These are phyloP conservation scores for Pseudogymnoascus sp. DNA, from an alignment of 2,329 filamentous ascomycete genomes.

Conservation along the genomic window DNA sequence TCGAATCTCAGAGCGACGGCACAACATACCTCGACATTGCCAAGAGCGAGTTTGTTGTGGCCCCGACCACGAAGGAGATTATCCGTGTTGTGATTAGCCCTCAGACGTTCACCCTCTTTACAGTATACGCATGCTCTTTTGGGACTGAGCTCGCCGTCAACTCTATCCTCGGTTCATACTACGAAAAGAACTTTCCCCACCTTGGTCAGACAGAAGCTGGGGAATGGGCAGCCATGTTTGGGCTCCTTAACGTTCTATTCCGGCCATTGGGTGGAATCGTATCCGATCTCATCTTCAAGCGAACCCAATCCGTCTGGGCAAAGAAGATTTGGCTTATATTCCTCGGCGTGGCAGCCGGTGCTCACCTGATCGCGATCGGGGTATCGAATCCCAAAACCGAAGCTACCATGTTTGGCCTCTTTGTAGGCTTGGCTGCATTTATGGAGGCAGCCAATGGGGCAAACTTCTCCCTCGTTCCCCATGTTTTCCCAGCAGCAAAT, in stretches of 20 bases:
- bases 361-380: constrained; percentile 50
- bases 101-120: constrained; percentile 46
- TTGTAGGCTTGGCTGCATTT: constrained; percentile 69
- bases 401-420: constrained; percentile 61
- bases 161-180: constrained; percentile 49
- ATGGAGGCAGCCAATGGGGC: constrained; percentile 61
- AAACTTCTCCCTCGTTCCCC: constrained; percentile 52
- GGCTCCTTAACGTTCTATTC: constrained; percentile 61
- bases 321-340: constrained; percentile 53
- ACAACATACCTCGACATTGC: constrained; percentile 46
- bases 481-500: constrained; percentile 47
- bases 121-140: constrained; percentile 55
- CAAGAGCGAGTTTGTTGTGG: constrained; percentile 42
- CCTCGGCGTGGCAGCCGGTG: constrained; percentile 45
- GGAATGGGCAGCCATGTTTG: constrained; percentile 65
- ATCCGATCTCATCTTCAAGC: constrained; percentile 33
- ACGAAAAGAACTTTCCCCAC: constrained; percentile 49
- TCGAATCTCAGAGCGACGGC: constrained; percentile 30
- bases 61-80: constrained; percentile 46
- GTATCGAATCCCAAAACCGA: constrained; percentile 50
- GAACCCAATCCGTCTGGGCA: constrained; percentile 38
- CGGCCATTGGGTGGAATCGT: constrained; percentile 57
- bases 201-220: constrained; percentile 48
- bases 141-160: constrained; percentile 56
- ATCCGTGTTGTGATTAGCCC: constrained; percentile 39